Evolutionary conservation across 1,284 basidiomycete genomes (phyloP).

Genomic region (Pterulicium gracile): DNA sequence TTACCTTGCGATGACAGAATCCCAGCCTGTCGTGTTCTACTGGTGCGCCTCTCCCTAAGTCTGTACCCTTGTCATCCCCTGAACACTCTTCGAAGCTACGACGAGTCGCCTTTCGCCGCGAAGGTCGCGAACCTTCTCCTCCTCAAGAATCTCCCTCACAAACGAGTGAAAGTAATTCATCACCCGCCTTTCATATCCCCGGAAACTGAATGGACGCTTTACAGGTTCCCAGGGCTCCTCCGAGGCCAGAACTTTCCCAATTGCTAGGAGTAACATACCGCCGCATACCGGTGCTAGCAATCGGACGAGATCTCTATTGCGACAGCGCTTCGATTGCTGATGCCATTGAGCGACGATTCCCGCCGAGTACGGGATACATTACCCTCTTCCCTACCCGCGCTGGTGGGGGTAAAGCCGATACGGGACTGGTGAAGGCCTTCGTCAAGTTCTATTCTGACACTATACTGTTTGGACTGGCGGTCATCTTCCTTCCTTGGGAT

Average conservation of each 20-base stretch:
- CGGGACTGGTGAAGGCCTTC: conserved; percentile 35
- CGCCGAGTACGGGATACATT: conserved; percentile 30
- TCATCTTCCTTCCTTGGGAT: conserved; percentile 32
- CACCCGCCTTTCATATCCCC: background rate
- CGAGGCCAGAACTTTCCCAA: conserved; percentile 42
- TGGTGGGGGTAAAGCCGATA: conserved; percentile 27
- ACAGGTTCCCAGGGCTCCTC: conserved; percentile 20
- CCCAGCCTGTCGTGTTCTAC: background rate
- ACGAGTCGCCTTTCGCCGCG: conserved; percentile 38
- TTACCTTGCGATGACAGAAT: no score
- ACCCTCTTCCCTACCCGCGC: conserved; percentile 37
- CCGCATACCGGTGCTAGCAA: conserved; percentile 43
- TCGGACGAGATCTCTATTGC: conserved; percentile 45
- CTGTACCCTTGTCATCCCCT: background rate
- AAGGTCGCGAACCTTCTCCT: conserved; percentile 41
- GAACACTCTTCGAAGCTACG: conserved; percentile 25
- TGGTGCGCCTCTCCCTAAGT: background rate
- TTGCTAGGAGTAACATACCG: conserved; percentile 40
- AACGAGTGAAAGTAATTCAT: conserved; percentile 31
- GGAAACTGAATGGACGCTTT: background rate
- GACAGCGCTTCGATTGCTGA: conserved; percentile 39
- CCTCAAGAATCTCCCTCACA: conserved; percentile 37
- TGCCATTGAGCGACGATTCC: conserved; percentile 38
- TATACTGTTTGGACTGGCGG: conserved; percentile 28
- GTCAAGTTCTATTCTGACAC: conserved; percentile 33